Evolutionary conservation across 2,329 filamentous ascomycete species (phyloP), one percentile per base, ranked within the genome.

Genomic region (Pseudocercospora vitis): DNA sequence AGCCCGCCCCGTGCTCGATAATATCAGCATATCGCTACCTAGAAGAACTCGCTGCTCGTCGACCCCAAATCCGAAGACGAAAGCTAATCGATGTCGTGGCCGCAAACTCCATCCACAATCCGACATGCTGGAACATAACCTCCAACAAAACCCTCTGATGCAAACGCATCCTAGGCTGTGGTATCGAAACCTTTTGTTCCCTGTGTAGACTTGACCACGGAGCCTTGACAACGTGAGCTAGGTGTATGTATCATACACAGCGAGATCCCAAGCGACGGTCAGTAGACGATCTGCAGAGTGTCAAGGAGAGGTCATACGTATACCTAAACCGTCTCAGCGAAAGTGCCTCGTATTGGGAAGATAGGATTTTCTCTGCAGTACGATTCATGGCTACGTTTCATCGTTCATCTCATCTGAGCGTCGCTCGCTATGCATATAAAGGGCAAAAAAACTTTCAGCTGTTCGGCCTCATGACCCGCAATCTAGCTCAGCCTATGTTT

Each of bases 1-100:
- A 61, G 80, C 71, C 44, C 72, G 74, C 33, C 71, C 73, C 14
- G 78, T 81, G 3, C 37, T 42, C 19, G 37, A 14, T n/a, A 42
- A 42, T 2, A 18, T 42, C 14, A 18, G 37, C 21, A 42, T 14
- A 42, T 21, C 37, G 19, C 8, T n/a, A 42, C 21, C 19, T 18
- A 42, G 2, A 21, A 42, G n/a, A 19, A 11, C 21, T n/a, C 8
- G 11, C 37, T 18, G 12, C 19, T 42, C 3, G 21, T 42, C n/a
- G 21, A 42, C 21, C 19, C 24, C 2, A 21, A 42, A 21, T 21
- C 24, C 24, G 18, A 42, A 19, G 37, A 42, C n/a, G n/a, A n/a
- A n/a, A n/a, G 19, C 21, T 42, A 9, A 42, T 42, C 37, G 37
- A 42, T 12, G 37, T 42, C 3, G 37, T 42, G 21, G 7, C 7